phyloP scores from a whole-genome alignment of 352 stramenopile genomes.

The Phytophthora citricola region DNA sequence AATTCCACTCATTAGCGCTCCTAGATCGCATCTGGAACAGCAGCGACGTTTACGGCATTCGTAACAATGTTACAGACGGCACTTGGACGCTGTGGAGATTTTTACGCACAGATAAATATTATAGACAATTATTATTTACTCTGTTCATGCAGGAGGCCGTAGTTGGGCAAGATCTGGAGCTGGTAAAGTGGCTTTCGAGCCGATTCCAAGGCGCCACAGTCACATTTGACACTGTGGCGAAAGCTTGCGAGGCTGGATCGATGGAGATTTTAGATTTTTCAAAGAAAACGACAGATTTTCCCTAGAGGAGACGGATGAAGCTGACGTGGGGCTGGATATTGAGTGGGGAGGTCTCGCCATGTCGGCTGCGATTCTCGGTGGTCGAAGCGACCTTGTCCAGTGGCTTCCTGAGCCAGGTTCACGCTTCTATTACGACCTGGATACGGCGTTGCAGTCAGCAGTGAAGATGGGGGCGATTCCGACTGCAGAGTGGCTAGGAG shows the following conservation, averaged over 20 bases:
- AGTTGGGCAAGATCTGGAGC: background rate
- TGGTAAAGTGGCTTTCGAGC: constrained; percentile 9
- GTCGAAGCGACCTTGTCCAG: background rate
- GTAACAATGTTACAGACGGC: constrained; percentile 1
- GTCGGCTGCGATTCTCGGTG: background rate
- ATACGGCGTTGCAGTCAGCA: background rate
- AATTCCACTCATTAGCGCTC: background rate
- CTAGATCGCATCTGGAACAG: background rate
- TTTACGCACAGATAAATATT: constrained; percentile 1
- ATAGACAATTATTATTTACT: constrained; percentile 10
- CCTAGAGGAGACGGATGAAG: background rate
- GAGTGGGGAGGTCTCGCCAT: background rate
- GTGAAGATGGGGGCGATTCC: background rate
- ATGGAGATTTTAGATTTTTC: background rate
- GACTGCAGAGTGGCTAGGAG: background rate
- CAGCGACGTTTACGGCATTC: constrained; percentile 1
- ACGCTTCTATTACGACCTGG: background rate
- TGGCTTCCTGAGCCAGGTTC: background rate
- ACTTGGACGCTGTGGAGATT: background rate
- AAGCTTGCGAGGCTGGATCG: constrained; percentile 1
- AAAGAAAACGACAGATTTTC: background rate
- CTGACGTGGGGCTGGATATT: no score
- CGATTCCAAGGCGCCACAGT: constrained; percentile 8
- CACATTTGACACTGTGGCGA: constrained; percentile 11
- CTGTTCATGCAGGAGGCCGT: constrained; percentile 1